These are phyloP conservation scores for Fusarium metavorans DNA, from an alignment of 2,329 filamentous ascomycete genomes.

Conservation along the genomic window DNA sequence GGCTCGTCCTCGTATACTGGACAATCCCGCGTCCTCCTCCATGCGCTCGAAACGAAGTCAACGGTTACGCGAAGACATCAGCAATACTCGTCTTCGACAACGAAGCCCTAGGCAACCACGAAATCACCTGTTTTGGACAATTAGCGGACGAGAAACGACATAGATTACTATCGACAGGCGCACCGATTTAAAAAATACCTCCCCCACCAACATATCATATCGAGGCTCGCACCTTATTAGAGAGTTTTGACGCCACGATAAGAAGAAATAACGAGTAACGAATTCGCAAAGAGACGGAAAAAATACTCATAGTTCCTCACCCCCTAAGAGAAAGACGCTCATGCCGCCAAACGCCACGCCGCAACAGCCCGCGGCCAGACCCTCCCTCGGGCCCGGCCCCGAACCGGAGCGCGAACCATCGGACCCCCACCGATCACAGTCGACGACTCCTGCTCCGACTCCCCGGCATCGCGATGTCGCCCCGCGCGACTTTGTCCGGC, in stretches of 20 bases:
- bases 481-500: conserved; percentile 63
- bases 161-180: background rate
- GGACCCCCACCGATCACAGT: conserved; percentile 11
- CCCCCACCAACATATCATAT: background rate
- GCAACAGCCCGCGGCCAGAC: conserved; percentile 21
- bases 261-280: conserved; percentile 6
- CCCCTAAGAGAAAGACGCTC: conserved; percentile 25
- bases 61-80: conserved; percentile 32
- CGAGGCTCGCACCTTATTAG: conserved; percentile 40
- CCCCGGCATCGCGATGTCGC: conserved; percentile 28
- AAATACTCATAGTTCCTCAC: conserved; percentile 3
- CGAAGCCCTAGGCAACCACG: background rate
- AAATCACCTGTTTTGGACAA: conserved; percentile 3
- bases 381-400: conserved; percentile 29
- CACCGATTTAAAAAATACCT: background rate
- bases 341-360: conserved; percentile 36
- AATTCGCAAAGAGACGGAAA: background rate
- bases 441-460: conserved; percentile 12
- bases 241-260: conserved; percentile 35
- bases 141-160: conserved; percentile 4
- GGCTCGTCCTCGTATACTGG: conserved; percentile 29
- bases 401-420: conserved; percentile 16
- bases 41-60: conserved; percentile 38
- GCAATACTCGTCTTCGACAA: conserved; percentile 15
- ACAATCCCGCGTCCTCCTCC: conserved; percentile 22